Evolutionary conservation across 306 rosid genomes (phyloP), one percentile per base, ranked within the genome.

Genomic region (Crataegus laevigata): DNA sequence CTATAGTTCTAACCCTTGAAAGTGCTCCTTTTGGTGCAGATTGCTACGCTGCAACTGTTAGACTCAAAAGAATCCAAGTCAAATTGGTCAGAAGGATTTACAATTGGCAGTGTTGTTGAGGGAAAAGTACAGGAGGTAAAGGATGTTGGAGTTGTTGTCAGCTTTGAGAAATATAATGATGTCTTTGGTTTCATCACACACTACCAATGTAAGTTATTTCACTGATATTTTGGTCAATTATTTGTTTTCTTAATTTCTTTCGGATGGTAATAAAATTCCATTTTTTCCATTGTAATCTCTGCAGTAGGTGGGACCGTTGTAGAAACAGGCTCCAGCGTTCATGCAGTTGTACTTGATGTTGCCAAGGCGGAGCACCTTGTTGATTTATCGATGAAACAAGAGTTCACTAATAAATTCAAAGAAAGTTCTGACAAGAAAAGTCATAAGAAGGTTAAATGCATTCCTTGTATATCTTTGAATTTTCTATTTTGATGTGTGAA

Each of bases 311-410:
- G 87, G 71, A 74, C 81, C 18, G 36, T 11, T 28, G 74, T 83
- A 71, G 92, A 92, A 85, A 76, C 40, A 25, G 96, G 97, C 77
- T 92, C 93, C 28, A 74, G 69, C 1, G 80, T 94, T 79, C 85
- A 81, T 77, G 96, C 99, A 5, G 83, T 82, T 63, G 97, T 94
- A 81, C 96, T 94, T 69, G 99, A 94, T 79, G 86, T 94, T 78
- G 86, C 91, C n/a, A 88, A 74, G 83, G 82, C 88, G 30, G 99
- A 94, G 51, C 79, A 69, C 69, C 87, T 92, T 69, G 93, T 94
- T 69, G 99, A 94, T 69, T 83, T 92, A 78, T 87, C 96, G 26
- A 81, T 94, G 60, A 92, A 84, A 73, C 80, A 89, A 36, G 96
- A 90, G 83, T 81, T 94, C 76, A 55, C 83, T 59, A 75, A 79